These are phyloP conservation scores for Rutstroemia sp. DNA, from an alignment of 2,329 filamentous ascomycete genomes.

Conservation along the genomic window DNA sequence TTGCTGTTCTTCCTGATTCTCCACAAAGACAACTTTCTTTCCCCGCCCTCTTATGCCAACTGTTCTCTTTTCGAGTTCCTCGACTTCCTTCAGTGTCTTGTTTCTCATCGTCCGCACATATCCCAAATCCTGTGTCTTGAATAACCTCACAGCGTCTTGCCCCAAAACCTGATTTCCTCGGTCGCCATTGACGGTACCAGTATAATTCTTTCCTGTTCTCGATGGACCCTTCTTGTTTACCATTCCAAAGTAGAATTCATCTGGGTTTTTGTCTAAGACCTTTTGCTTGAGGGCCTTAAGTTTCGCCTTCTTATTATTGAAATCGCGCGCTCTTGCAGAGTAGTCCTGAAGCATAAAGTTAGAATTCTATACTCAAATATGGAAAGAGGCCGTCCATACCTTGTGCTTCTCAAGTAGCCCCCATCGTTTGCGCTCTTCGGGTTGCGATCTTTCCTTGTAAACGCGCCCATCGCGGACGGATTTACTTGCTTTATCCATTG, in stretches of 20 bases:
- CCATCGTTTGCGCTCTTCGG: conserved; percentile 73
- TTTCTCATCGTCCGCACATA: conserved; percentile 58
- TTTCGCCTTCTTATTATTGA: conserved; percentile 56
- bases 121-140: conserved; percentile 63
- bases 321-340: conserved; percentile 56
- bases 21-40: conserved; percentile 32
- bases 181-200: conserved; percentile 49
- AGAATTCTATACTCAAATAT: neutral
- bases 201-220: conserved; percentile 43
- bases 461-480: conserved; percentile 48
- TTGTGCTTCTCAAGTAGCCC: conserved; percentile 96
- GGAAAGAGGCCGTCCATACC: conserved; percentile 34
- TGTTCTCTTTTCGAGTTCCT: conserved; percentile 45
- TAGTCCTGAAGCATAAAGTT: conserved; percentile 45
- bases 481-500: conserved; percentile 12
- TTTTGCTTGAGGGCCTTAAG: conserved; percentile 54
- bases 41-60: conserved; percentile 32
- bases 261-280: conserved; percentile 58
- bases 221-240: conserved; percentile 52
- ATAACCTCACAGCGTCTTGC: conserved; percentile 50
- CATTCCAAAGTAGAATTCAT: conserved; percentile 70
- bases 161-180: conserved; percentile 49
- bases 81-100: conserved; percentile 50
- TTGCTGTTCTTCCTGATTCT: conserved; percentile 23
- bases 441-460: conserved; percentile 86